A percentile compares a stretch with the other conserved stretches of the same genome.
Conservation (phyloP, 2,329 filamentous ascomycete genomes). For the Monosporascus sp. region DNA sequence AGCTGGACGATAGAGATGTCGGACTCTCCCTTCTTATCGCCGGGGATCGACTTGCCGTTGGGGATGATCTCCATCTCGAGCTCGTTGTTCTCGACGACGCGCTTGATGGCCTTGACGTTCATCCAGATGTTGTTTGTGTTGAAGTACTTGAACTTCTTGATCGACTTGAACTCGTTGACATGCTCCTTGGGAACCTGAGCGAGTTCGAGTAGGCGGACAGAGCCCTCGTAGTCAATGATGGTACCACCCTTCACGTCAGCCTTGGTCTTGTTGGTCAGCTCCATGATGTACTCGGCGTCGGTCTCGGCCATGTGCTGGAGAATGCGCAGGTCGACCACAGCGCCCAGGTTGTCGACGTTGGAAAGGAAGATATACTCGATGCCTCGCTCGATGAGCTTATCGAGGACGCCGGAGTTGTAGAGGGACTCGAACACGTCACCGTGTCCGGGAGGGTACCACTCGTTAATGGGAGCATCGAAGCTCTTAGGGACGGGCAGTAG, state of each 20-base stretch:
- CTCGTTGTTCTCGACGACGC: conserved; percentile 96
- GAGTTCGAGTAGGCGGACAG: conserved; percentile 93
- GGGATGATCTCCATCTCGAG: conserved; percentile 99
- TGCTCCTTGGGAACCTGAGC: conserved; percentile 99
- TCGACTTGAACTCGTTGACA: conserved; percentile 99
- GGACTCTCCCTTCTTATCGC: conserved; percentile 99
- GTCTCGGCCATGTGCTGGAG: conserved; percentile 99
- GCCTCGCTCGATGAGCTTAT: conserved; percentile 90
- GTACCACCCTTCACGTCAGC: conserved; percentile 99
- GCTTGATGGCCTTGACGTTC: conserved; percentile 95
- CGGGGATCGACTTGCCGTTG: conserved; percentile 97
- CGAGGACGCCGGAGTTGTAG: conserved; percentile 97
- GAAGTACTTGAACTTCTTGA: conserved; percentile 99
- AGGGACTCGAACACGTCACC: conserved; percentile 99
- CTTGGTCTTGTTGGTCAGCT: conserved; percentile 99
- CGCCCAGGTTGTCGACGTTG: conserved; percentile 97
- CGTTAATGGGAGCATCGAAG: conserved; percentile 79
- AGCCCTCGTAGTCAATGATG: conserved; percentile 98
- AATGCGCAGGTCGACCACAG: conserved; percentile 95
- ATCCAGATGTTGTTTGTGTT: conserved; percentile 99
- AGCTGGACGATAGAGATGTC: conserved; percentile 97
- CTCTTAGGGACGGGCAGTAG: conserved; percentile 91
- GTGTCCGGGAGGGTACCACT: conserved; percentile 99
- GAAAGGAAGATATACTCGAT: conserved; percentile 98
- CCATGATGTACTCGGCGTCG: conserved; percentile 98